A percentile compares a stretch with the other conserved stretches of the same genome.
These are phyloP conservation scores for Leishmania aethiopica DNA, from an alignment of 208 protist genomes.

Conservation along the genomic window DNA sequence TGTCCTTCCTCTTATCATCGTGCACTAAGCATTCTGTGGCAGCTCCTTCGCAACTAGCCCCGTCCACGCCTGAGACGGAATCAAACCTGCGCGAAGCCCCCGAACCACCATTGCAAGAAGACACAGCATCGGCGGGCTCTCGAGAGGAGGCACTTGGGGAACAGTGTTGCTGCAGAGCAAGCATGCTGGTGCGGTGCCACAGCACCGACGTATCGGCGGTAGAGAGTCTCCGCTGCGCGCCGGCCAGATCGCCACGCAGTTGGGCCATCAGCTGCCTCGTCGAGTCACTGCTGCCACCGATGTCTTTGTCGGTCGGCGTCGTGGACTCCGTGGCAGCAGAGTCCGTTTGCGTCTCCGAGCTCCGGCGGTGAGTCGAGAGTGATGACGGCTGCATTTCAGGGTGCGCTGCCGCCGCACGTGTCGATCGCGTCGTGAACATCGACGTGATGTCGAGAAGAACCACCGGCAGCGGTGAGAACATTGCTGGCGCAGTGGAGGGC, in stretches of 20 bases:
- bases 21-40: neutral
- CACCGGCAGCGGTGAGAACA: conserved; percentile 25
- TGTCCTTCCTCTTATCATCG: neutral
- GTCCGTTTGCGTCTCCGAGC: conserved; percentile 5
- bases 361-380: neutral
- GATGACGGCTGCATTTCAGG: neutral
- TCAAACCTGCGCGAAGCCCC: neutral
- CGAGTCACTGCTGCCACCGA: neutral
- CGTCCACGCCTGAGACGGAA: neutral
- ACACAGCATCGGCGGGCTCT: neutral
- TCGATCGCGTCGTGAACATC: conserved; percentile 26
- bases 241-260: conserved; percentile 5
- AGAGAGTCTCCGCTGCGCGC: neutral
- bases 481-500: neutral
- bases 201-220: neutral
- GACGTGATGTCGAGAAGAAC: conserved; percentile 63
- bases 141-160: neutral
- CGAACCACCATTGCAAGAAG: neutral
- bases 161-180: neutral
- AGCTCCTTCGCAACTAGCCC: neutral
- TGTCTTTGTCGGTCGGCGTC: neutral
- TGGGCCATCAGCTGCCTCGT: neutral
- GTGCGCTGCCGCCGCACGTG: neutral
- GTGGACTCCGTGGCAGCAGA: neutral
- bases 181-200: neutral